Evolutionary conservation across 2,329 filamentous ascomycete genomes (phyloP).

Genomic region (Aspergillus piperis): DNA sequence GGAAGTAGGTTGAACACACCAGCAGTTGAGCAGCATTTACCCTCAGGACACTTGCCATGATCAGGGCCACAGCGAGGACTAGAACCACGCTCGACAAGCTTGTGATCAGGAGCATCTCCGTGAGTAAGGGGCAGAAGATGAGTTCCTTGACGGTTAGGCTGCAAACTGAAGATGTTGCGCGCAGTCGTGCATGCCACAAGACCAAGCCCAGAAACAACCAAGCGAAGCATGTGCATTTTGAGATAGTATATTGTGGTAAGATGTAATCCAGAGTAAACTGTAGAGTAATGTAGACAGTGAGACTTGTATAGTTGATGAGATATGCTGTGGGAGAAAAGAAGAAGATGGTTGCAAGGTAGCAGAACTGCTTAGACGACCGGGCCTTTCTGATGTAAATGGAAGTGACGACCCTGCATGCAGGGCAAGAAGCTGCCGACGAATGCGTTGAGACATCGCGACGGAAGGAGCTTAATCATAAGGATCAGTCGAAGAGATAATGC

Average conservation of each 20-base stretch:
- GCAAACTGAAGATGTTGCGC: conserved; percentile 16
- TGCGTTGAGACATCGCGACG: not conserved
- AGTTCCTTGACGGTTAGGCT: conserved; percentile 8
- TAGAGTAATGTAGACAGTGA: conserved; percentile 23
- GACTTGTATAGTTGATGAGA: conserved; percentile 9
- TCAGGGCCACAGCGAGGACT: conserved; percentile 38
- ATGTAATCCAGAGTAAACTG: conserved; percentile 23
- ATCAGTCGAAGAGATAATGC: not conserved
- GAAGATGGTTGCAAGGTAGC: not conserved
- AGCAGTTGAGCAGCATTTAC: conserved; percentile 42
- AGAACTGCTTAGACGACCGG: not conserved
- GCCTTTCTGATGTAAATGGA: not conserved
- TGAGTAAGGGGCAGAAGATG: conserved; percentile 1
- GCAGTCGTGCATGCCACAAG: conserved; percentile 18
- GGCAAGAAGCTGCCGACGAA: not conserved
- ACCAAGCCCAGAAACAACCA: conserved; percentile 16
- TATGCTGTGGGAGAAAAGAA: conserved; percentile 1
- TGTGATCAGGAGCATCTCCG: not conserved
- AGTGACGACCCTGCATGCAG: not conserved
- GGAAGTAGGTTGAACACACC: conserved; percentile 28
- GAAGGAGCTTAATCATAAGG: not conserved
- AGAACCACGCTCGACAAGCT: conserved; percentile 19
- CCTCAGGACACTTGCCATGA: conserved; percentile 35
- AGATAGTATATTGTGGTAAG: conserved; percentile 5
- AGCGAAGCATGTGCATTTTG: conserved; percentile 27